A percentile compares a stretch with the other conserved stretches of the same genome.
phyloP scores from a whole-genome alignment of 345 rosid species.

The Heritiera fomes region DNA sequence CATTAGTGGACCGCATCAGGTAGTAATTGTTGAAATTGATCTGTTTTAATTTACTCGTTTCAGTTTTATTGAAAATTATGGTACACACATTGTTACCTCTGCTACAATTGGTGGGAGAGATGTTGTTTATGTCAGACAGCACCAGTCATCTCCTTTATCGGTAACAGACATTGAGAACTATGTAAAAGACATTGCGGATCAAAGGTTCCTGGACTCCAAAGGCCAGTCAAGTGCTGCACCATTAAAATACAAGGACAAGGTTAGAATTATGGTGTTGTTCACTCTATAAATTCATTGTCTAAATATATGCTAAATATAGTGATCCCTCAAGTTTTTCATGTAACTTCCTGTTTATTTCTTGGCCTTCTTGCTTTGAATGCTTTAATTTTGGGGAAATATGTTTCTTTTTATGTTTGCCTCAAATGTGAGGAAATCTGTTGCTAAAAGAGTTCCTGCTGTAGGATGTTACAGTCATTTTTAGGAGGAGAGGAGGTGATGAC shows the following conservation, averaged over 20 bases:
- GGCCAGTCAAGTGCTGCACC: constrained; percentile 64
- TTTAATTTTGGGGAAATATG: not conserved
- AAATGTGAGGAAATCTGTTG: constrained; percentile 24
- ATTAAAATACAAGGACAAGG: constrained; percentile 94
- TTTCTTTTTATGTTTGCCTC: constrained; percentile 12
- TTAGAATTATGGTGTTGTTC: constrained; percentile 35
- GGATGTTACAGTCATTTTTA: constrained; percentile 95
- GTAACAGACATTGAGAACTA: constrained; percentile 71
- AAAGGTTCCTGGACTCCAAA: constrained; percentile 65
- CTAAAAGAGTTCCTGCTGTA: constrained; percentile 56
- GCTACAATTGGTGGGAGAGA: constrained; percentile 96
- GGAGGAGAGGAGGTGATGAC: constrained; percentile 99
- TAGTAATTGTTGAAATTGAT: constrained; percentile 28
- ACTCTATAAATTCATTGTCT: not conserved
- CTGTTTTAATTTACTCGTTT: constrained; percentile 9
- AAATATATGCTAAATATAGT: not conserved
- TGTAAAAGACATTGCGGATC: constrained; percentile 68
- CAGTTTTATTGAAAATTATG: constrained; percentile 88
- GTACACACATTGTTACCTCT: constrained; percentile 88
- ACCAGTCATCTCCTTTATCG: constrained; percentile 77
- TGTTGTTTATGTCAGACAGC: constrained; percentile 90
- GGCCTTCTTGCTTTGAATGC: not conserved
- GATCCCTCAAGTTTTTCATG: not conserved
- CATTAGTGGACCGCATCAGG: constrained; percentile 10
- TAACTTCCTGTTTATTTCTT: not conserved